Percentiles rank a stretch among this genome's conserved stretches.
phyloP scores from a whole-genome alignment of 768 basidiomycete species.

The Tylopilus rubrobrunneus region DNA sequence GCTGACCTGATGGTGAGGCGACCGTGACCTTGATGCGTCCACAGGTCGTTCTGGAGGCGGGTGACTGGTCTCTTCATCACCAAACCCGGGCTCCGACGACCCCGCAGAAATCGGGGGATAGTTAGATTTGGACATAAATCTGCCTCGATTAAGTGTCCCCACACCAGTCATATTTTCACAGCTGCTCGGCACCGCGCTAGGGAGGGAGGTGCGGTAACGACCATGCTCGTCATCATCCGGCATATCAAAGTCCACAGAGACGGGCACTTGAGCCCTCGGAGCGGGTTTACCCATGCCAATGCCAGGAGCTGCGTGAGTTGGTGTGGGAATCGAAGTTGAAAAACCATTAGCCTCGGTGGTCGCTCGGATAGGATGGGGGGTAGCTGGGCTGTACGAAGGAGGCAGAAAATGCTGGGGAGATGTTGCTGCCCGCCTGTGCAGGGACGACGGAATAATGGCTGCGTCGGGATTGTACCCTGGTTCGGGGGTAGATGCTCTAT shows the following conservation, averaged over 20 bases:
- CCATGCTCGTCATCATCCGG: constrained; percentile 31
- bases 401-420: constrained; percentile 25
- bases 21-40: constrained; percentile 21
- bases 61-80: constrained; percentile 16
- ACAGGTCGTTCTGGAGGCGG: constrained; percentile 17
- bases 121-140: constrained; percentile 21
- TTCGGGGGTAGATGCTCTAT: constrained; percentile 31
- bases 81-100: constrained; percentile 6
- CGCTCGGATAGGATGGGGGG: constrained; percentile 31
- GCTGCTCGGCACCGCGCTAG: constrained; percentile 50
- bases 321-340: constrained; percentile 14
- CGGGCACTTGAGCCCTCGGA: constrained; percentile 59
- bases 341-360: constrained; percentile 31
- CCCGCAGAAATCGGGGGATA: constrained; percentile 12
- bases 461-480: constrained; percentile 21
- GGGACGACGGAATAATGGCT: constrained; percentile 24
- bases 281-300: constrained; percentile 56
- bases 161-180: constrained; percentile 67
- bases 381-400: constrained; percentile 11
- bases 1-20: constrained; percentile 23
- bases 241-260: constrained; percentile 47
- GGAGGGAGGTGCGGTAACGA: constrained; percentile 41
- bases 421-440: constrained; percentile 31
- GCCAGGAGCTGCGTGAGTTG: constrained; percentile 27
- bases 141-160: constrained; percentile 37